These are phyloP conservation scores for Jaapia argillacea DNA, from an alignment of 768 basidiomycete species.

Conservation along the genomic window DNA sequence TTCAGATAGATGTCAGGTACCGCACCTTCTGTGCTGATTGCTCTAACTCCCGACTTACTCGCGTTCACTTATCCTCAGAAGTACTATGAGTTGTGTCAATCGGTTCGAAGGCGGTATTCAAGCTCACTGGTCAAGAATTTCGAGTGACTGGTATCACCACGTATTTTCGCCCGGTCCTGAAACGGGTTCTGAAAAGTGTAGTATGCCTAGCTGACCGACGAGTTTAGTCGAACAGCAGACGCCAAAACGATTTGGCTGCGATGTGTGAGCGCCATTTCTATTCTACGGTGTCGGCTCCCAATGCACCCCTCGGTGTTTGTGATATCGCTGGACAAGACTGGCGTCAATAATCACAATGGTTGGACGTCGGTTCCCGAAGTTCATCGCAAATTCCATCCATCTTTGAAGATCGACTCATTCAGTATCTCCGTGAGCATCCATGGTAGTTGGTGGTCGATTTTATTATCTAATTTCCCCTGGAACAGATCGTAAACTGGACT, in stretches of 20 bases:
- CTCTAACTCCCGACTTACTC: too few species aligned
- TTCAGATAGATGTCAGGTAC: too few species aligned
- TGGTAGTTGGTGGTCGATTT: neutral
- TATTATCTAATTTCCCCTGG: neutral
- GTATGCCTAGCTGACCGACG: neutral
- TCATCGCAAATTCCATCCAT: too few species aligned
- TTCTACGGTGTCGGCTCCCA: neutral
- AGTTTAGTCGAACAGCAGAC: neutral
- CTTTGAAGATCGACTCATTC: neutral
- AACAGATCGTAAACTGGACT: neutral
- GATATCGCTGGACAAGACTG: neutral
- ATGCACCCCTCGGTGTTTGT: neutral
- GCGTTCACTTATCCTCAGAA: too few species aligned
- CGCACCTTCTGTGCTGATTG: too few species aligned
- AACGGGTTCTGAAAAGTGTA: too few species aligned
- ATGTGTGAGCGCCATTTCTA: neutral
- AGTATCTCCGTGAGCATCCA: neutral
- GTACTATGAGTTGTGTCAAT: too few species aligned
- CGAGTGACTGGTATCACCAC: neutral
- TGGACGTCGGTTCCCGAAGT: too few species aligned
- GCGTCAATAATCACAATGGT: too few species aligned
- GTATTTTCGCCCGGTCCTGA: neutral
- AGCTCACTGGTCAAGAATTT: neutral
- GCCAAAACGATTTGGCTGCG: neutral
- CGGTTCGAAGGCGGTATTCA: too few species aligned